Percentiles rank a stretch among this genome's conserved stretches.
These are phyloP conservation scores for Solidago caesia DNA, from an alignment of 129 eudicot genomes.

Conservation along the genomic window DNA sequence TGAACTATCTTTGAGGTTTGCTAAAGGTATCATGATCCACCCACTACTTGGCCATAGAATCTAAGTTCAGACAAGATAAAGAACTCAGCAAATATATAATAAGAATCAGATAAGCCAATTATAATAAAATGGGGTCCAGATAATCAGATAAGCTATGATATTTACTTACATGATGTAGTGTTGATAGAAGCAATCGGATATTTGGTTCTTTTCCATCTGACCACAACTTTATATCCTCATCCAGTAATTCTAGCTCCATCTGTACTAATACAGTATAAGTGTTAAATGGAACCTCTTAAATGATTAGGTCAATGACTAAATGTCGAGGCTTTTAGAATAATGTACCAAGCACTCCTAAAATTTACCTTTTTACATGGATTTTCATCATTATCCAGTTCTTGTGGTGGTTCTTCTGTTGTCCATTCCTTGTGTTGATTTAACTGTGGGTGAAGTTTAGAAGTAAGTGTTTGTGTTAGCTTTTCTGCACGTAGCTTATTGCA, in stretches of 20 bases:
- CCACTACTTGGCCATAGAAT: constrained; percentile 83
- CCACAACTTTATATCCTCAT: constrained; percentile 65
- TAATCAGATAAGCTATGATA: neutral
- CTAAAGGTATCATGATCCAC: constrained; percentile 50
- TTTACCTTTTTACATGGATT: constrained; percentile 28
- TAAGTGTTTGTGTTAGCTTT: too few relatives aligned
- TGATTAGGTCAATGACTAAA: too few relatives aligned
- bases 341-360: neutral
- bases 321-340: neutral
- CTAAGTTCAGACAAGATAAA: constrained; percentile 29
- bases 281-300: neutral
- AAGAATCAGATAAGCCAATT: neutral
- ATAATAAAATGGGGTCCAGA: neutral
- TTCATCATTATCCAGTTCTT: constrained; percentile 36
- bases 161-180: constrained; percentile 61
- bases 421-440: constrained; percentile 25
- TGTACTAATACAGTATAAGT: constrained; percentile 23
- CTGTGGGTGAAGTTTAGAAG: constrained; percentile 27
- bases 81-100: neutral
- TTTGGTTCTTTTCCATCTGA: constrained; percentile 61
- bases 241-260: constrained; percentile 60
- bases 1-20: constrained; percentile 53
- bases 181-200: constrained; percentile 58
- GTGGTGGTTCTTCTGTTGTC: constrained; percentile 32
- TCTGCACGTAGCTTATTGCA: too few relatives aligned